Evolutionary conservation across 2,329 filamentous ascomycete genomes (phyloP).

Genomic region (Rhynchosporium agropyri): DNA sequence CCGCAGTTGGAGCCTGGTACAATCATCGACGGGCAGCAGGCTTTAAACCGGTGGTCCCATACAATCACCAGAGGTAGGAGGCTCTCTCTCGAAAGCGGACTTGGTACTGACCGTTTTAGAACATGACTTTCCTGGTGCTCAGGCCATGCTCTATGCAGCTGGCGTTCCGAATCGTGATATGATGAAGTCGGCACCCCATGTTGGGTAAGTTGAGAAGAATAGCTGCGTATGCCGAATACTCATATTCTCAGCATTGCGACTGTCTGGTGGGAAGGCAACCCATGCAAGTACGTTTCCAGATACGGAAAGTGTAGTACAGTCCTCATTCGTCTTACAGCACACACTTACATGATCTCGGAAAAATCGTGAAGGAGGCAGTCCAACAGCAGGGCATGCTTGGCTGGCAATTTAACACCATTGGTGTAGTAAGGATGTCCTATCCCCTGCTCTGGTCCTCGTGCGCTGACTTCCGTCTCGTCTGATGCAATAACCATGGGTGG

Average conservation of each 20-base stretch:
- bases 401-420: constrained; percentile 48
- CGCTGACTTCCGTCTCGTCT: constrained; percentile 57
- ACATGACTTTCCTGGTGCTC: constrained; percentile 67
- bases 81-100: background rate
- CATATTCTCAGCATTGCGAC: constrained; percentile 19
- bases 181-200: constrained; percentile 89
- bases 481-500: constrained; percentile 85
- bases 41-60: constrained; percentile 84
- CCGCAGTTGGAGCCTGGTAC: constrained; percentile 38
- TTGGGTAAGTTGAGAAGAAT: constrained; percentile 58
- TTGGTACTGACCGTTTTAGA: constrained; percentile 20
- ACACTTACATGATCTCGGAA: constrained; percentile 81
- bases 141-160: constrained; percentile 88
- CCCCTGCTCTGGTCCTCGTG: constrained; percentile 8
- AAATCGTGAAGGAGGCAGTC: constrained; percentile 81
- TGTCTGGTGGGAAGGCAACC: constrained; percentile 81
- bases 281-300: constrained; percentile 72
- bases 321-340: constrained; percentile 45
- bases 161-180: constrained; percentile 80
- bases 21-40: constrained; percentile 56
- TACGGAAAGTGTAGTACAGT: constrained; percentile 18
- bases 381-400: constrained; percentile 84
- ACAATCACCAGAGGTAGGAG: constrained; percentile 64
- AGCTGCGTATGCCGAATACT: background rate
- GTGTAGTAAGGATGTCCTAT: constrained; percentile 1